Evolutionary conservation across 495 filamentous ascomycete species (phyloP), one percentile per base, ranked within the genome.

Genomic region (Penicillium longicatenatum): DNA sequence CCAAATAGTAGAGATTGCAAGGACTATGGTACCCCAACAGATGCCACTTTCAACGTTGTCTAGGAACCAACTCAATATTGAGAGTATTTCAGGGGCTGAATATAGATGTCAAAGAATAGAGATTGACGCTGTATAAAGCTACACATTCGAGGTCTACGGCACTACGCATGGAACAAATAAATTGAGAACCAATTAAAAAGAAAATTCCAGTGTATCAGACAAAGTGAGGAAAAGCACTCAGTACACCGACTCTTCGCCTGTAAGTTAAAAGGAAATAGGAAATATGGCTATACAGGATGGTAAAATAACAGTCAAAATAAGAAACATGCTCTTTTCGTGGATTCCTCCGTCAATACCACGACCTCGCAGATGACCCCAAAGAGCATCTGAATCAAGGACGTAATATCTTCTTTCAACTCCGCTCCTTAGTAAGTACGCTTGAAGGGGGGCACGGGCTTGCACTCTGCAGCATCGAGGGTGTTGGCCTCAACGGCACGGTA

Each of bases 381-480:
- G 41, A 37, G 24, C 57, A 58, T 62, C 62, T 61, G 62, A 63
- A 64, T 64, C 59, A 57, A 60, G 55, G 59, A 47, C 56, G 57
- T 60, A 57, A 61, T 64, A 67, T 67, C 35, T 42, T 52, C 50
- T 39, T 41, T 45, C 52, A 54, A 54, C 52, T 54, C 39, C 52
- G 33, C 16, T 16, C 22, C 53, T 70, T 89, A 91, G 77, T 92
- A 92, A 57, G 84, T 81, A 83, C 89, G 86, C 85, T 92, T 91
- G 82, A 93, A 91, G 26, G 91, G 91, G 60, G 89, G 90, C 54
- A 95, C 89, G 50, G 89, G 74, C 80, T 89, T 87, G 84, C 92
- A 97, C 82, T 97, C 91, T 57, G 79, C 85, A 81, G 90, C 91
- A 72, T 97, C 92, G 61, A 97, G 79, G 19, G 92, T 96, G 57